Evolutionary conservation across 1,139 yeast genomes (phyloP), one percentile per base, ranked within the genome.

Genomic region (Cylindricascospora bacillispora): DNA sequence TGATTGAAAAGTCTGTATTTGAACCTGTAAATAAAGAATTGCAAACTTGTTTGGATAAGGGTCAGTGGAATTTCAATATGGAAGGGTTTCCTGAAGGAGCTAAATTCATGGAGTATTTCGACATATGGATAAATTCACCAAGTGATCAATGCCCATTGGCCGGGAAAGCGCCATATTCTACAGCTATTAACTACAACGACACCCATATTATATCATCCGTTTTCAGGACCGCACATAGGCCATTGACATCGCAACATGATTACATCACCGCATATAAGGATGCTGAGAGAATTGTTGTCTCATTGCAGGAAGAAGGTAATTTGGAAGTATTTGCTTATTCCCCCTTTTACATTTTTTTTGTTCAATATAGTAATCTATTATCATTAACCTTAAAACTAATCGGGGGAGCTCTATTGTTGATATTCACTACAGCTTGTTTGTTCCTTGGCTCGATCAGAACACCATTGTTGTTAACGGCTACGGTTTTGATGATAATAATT

Each of bases 61-160:
- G 69, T 32, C 60, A 64, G 3, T 89, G 92, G 74, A 71, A 70
- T 35, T 68, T 73, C 34, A 62, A 70, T 27, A 83, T 89, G 95
- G 62, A 67, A 7, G 95, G 92, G 0, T 72, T 89, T 45, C 98
- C 98, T 0, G 72, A 71, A 40, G 80, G 75, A 13, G 63, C 64
- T 0, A 78, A 75, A 25, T 89, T 89, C 45, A 70, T 81, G 73
- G 60, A 60, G 28, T 83, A 64, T 47, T 78, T 83, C 49, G 56
- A 70, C 15, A 71, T 77, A 27, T 89, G 98, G 98, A 81, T 89
- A 18, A 64, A 73, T 25, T 58, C 81, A 1, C 82, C 82, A 26
- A 79, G 94, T 35, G 93, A 82, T 44, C 85, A 92, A 3, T 89
- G 98, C 54, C 95, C 97, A 1, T 61, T 89, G 18, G 97, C 95